Conservation (phyloP, 2,329 filamentous ascomycete genomes). For the Xylaria sp. region DNA sequence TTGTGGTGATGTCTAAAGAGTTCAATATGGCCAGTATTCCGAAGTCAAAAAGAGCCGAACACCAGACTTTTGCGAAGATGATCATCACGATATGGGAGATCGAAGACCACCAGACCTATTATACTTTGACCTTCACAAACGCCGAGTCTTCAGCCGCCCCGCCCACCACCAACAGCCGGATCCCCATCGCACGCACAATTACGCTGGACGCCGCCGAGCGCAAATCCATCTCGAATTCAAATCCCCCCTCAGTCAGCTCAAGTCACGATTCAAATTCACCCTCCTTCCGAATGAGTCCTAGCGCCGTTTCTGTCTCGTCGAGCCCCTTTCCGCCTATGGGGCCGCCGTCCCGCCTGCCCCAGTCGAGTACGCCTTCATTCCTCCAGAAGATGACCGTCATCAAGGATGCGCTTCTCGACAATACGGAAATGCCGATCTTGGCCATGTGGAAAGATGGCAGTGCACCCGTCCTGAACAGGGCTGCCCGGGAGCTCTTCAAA, state of each 20-base stretch:
- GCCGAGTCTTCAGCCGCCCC: constrained; percentile 48
- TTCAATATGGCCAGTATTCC: constrained; percentile 44
- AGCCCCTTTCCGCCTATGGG: constrained; percentile 69
- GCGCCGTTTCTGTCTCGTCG: constrained; percentile 53
- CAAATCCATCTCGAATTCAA: constrained; percentile 47
- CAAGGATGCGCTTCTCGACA: constrained; percentile 78
- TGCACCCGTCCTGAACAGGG: constrained; percentile 73
- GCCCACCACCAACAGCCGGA: constrained; percentile 39
- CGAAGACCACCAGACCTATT: constrained; percentile 69
- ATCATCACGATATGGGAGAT: constrained; percentile 74
- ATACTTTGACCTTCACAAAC: constrained; percentile 74
- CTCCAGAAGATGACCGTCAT: constrained; percentile 74
- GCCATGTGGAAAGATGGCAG: constrained; percentile 82
- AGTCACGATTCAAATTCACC: constrained; percentile 52
- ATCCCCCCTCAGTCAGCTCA: constrained; percentile 50
- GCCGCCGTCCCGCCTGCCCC: constrained; percentile 59
- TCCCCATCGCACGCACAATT: constrained; percentile 43
- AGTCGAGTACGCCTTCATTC: constrained; percentile 63
- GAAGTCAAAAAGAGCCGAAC: constrained; percentile 42
- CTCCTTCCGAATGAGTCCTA: constrained; percentile 53
- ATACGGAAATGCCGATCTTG: constrained; percentile 72
- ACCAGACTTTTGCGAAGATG: constrained; percentile 67
- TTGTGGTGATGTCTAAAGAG: constrained; percentile 61
- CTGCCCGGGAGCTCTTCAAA: constrained; percentile 57
- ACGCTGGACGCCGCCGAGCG: constrained; percentile 51